Conservation (phyloP, 2,329 filamentous ascomycete species). For the Cercospora janseana region DNA sequence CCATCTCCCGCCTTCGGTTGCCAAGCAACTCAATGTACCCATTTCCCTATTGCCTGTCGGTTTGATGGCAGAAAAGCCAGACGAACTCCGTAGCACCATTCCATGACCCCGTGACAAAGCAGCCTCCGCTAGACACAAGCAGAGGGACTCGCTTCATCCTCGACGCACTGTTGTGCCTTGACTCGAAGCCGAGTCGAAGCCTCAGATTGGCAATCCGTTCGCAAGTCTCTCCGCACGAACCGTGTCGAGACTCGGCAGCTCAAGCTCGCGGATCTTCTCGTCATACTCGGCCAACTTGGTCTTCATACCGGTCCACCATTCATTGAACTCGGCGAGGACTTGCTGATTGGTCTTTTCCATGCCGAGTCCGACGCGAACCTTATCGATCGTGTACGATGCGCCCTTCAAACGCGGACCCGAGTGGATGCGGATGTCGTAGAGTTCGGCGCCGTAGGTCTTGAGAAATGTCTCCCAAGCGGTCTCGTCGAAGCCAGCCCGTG, state of each 20-base stretch:
- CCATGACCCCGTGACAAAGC: background rate
- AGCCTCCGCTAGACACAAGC: background rate
- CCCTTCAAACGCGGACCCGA: slow-evolving; percentile 47
- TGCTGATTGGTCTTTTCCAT: slow-evolving; percentile 26
- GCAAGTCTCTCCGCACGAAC: slow-evolving; percentile 23
- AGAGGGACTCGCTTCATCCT: too few relatives aligned
- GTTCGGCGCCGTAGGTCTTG: slow-evolving; percentile 33
- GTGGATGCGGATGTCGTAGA: slow-evolving; percentile 38
- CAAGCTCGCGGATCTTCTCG: slow-evolving; percentile 23
- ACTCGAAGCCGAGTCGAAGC: background rate
- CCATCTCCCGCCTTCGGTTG: too few relatives aligned
- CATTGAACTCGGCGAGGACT: slow-evolving; percentile 37
- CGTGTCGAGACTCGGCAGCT: slow-evolving; percentile 22
- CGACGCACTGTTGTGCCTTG: background rate
- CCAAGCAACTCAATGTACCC: too few relatives aligned
- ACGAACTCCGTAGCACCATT: too few relatives aligned
- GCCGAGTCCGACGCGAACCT: slow-evolving; percentile 27
- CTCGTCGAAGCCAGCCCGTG: slow-evolving; percentile 28
- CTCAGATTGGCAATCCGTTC: slow-evolving; percentile 21
- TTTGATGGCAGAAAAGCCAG: too few relatives aligned
- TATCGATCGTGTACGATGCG: slow-evolving; percentile 31
- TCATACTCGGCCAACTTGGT: slow-evolving; percentile 37
- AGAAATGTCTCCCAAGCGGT: slow-evolving; percentile 36
- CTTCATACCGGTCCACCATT: slow-evolving; percentile 43
- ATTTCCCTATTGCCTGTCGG: too few relatives aligned